Conservation (phyloP, 495 filamentous ascomycete species). For the Aspergillus indologenus region DNA sequence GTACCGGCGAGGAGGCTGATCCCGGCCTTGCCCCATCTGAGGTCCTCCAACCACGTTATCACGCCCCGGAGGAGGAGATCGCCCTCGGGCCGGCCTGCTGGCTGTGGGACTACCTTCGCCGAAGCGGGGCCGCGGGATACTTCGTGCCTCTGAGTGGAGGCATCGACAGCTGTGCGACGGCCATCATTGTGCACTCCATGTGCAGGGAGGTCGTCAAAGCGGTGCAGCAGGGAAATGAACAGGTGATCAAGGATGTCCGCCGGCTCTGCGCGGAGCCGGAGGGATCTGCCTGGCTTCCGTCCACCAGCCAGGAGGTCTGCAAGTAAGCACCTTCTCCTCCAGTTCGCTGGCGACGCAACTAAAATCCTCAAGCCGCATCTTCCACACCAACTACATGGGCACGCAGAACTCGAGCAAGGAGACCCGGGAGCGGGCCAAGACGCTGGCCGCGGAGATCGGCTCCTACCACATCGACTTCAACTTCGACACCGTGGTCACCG, state of each 20-base stretch:
- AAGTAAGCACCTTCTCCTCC: slow-evolving; percentile 23
- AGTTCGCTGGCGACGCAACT: not conserved
- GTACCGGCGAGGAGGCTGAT: slow-evolving; percentile 34
- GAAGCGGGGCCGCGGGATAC: slow-evolving; percentile 60
- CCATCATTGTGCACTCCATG: slow-evolving; percentile 75
- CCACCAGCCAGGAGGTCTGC: slow-evolving; percentile 61
- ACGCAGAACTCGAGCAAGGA: slow-evolving; percentile 68
- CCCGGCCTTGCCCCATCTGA: slow-evolving; percentile 39
- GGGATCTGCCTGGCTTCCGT: slow-evolving; percentile 48
- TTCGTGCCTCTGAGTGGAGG: slow-evolving; percentile 65
- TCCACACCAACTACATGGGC: slow-evolving; percentile 81
- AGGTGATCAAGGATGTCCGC: slow-evolving; percentile 69
- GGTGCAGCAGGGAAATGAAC: slow-evolving; percentile 56
- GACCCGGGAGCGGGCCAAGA: slow-evolving; percentile 67
- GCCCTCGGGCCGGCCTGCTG: slow-evolving; percentile 68
- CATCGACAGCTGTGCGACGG: slow-evolving; percentile 61
- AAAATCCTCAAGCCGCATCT: slow-evolving; percentile 43
- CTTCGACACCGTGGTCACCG: slow-evolving; percentile 64
- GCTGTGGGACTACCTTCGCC: slow-evolving; percentile 81
- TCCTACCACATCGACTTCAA: slow-evolving; percentile 72
- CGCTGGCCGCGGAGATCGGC: slow-evolving; percentile 67
- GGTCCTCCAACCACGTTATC: slow-evolving; percentile 48
- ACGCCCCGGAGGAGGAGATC: slow-evolving; percentile 73
- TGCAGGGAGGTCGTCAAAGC: slow-evolving; percentile 69
- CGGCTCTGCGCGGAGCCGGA: slow-evolving; percentile 56